Evolutionary conservation across 129 eudicot genomes (phyloP), one percentile per base, ranked within the genome.

Genomic region (Calendula officinalis): DNA sequence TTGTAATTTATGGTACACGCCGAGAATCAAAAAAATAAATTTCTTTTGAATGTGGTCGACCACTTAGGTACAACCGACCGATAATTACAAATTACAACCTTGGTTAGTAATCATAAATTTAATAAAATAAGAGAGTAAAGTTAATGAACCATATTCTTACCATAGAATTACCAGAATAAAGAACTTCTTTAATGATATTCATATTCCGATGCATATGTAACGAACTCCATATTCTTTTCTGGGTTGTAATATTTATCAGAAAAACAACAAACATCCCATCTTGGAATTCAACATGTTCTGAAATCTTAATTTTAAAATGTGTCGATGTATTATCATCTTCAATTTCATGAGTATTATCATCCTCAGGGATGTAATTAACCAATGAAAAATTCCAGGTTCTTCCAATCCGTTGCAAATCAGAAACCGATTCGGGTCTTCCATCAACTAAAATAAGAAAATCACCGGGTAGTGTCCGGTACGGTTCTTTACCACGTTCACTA

Each of bases 381-480:
- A 60, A 57, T 3, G 81, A 83, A 71, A 86, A 75, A 67, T 68
- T 50, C 81, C 77, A 80, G 0, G 56, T 62, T 0, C 67, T 67
- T 13, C 80, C 80, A 36, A 63, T 40, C 9, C 62, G 67, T 45
- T 78, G 77, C 27, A 81, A 40, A 66, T 76, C 80, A 41, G 66
- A 47, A 47, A 54, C 42, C 22, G 69, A 66, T 56, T 73, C 81
- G 7, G 86, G 86, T 57, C 69, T 78, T 32, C 50, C 34, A 34
- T 82, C 66, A 3, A 72, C 40, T 6, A 82, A 36, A n/a, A 81
- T 13, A 8, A 84, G 59, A 17, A 88, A 41, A 80, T 88, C 94
- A 37, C 92, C 92, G 3, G 96, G 92, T 73, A 84, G 67, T 1
- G 86, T 82, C 38, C 67, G 72, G 65, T 82, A 88, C 6, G 81